Base-by-base conservation (phyloP, 768 basidiomycete species). In the Russula sp. region DNA sequence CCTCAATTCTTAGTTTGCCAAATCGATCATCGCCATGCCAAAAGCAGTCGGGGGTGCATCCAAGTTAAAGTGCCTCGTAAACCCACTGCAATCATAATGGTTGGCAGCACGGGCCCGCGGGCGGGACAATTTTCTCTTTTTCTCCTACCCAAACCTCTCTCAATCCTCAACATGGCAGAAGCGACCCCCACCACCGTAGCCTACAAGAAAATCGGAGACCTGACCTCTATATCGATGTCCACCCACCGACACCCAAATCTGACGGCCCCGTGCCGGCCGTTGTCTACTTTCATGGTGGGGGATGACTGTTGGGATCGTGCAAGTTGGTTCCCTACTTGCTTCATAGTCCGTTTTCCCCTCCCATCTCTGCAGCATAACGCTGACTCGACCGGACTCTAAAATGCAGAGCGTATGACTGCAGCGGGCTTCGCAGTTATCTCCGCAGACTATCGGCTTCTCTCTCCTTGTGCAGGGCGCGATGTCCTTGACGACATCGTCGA, bases 291-390 rank as follows among this genome's bases (percentile, higher is more conserved):
- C 79, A 79, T 59, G 79, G 84, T 8, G 87, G 87, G 86, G 85
- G 9, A 72, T 89, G 36, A 80, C 83, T 0, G 84, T 82, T 18
- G 87, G 87, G 81, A 83, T 66, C 76, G 81, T 58, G 71, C 70
- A 36, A 83, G 81, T 69, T 88, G 85, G 85, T 83, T 87, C 71
- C 87, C 87, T 2, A 65, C 58, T n/a, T 89, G 88, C 73, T 89
- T 28, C 72, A 79, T 54, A 78, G 87, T 87, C 32, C 58, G 77
- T 69, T 16, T 54, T 22, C 13, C 59, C 32, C 26, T 53, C 59
- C 18, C 30, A 24, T 30, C 22, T 28, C 20, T 36, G 48, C 18
- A 6, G n/a, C n/a, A n/a, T 10, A 26, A 51, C 14, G 22, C 56
- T 51, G 24, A 44, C 28, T 9, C 20, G 30, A n/a, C 13, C n/a